phyloP scores from a whole-genome alignment of 495 filamentous ascomycete species.

The Tuber aestivum region DNA sequence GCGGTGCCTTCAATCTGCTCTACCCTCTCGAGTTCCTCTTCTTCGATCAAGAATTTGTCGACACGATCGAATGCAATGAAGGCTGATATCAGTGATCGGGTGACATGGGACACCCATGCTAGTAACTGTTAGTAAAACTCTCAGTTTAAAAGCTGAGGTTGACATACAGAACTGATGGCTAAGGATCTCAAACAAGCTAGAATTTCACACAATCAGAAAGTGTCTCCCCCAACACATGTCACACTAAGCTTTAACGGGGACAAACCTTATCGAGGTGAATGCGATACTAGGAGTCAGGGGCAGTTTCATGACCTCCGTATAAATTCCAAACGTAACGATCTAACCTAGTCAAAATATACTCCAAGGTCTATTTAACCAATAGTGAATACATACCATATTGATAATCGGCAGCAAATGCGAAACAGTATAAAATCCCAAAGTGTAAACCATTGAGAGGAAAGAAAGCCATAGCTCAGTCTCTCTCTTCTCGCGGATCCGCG shows the following conservation, averaged over 20 bases:
- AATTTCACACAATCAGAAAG: neutral
- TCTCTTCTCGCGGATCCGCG: conserved; percentile 34
- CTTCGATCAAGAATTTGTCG: conserved; percentile 39
- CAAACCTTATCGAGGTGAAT: conserved; percentile 35
- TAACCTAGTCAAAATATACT: conserved; percentile 49
- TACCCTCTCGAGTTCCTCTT: conserved; percentile 30
- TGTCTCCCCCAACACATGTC: neutral
- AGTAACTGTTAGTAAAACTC: neutral
- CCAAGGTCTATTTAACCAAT: conserved; percentile 50
- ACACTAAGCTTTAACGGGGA: neutral
- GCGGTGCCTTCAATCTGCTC: neutral
- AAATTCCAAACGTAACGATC: conserved; percentile 40
- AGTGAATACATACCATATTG: conserved; percentile 8
- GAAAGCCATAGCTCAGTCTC: conserved; percentile 31
- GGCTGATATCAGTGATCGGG: conserved; percentile 33
- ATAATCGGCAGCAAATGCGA: conserved; percentile 12
- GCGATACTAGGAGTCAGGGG: conserved; percentile 40
- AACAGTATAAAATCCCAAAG: conserved; percentile 15
- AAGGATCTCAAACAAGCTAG: conserved; percentile 38
- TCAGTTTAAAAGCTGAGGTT: neutral
- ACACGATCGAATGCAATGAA: conserved; percentile 38
- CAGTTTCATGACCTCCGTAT: conserved; percentile 36
- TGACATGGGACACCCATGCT: conserved; percentile 33
- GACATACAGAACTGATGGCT: conserved; percentile 26
- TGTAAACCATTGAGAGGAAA: conserved; percentile 21